Evolutionary conservation across 208 protist genomes (phyloP).

Genomic region (Naegleria gruberi): DNA sequence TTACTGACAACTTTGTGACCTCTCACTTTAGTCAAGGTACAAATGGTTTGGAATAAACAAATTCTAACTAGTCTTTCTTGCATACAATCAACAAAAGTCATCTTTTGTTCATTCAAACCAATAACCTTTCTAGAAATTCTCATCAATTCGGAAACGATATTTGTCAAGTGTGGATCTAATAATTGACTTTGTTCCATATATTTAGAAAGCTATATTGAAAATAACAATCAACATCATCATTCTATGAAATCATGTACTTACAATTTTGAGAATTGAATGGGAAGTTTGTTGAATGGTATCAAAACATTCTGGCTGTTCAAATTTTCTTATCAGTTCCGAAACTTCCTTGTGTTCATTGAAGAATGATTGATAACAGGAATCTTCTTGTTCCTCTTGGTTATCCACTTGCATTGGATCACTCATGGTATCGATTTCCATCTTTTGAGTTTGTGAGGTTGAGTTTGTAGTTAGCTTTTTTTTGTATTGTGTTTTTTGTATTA

Average conservation of each 20-base stretch:
- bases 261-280: not conserved
- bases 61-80: not conserved
- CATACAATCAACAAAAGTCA: no score
- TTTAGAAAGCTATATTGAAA: not conserved
- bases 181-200: slow-evolving; percentile 7
- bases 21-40: slow-evolving; percentile 10
- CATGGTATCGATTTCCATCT: no score
- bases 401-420: not conserved
- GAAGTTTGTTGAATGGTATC: not conserved
- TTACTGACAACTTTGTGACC: not conserved
- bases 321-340: not conserved
- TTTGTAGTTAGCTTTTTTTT: no score
- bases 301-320: not conserved
- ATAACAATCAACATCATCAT: not conserved
- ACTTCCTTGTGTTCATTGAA: not conserved
- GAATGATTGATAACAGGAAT: not conserved
- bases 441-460: no score
- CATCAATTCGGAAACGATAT: not conserved
- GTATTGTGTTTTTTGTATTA: no score
- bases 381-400: not conserved
- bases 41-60: not conserved
- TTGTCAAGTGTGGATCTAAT: not conserved
- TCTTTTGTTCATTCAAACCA: not conserved
- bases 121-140: not conserved
- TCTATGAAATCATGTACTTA: not conserved